Percentiles rank a stretch among this genome's conserved stretches.
Evolutionary conservation across 257 asterid species (phyloP).

Genomic region (Jasminum sambac): DNA sequence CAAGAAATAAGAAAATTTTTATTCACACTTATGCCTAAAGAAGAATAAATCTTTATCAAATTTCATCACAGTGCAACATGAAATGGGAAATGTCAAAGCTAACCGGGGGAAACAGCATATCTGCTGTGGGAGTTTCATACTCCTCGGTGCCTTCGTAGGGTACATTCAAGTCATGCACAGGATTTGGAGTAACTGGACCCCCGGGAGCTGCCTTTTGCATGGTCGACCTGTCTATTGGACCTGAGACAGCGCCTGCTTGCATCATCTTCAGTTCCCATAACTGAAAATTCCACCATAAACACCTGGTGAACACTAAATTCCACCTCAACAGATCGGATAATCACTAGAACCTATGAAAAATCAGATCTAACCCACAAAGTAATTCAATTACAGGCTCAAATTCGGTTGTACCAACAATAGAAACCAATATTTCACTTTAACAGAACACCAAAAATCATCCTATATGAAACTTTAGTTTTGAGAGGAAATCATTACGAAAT

Average conservation of each 20-base stretch:
- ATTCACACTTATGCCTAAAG: background rate
- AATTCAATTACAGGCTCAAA: slow-evolving; percentile 9
- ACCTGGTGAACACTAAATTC: slow-evolving; percentile 20
- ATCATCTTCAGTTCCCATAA: slow-evolving; percentile 93
- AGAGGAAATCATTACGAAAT: background rate
- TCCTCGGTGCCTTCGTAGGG: slow-evolving; percentile 96
- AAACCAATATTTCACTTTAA: background rate
- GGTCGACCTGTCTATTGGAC: slow-evolving; percentile 80
- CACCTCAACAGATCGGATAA: slow-evolving; percentile 29
- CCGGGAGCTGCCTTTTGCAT: slow-evolving; percentile 51
- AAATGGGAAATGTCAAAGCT: slow-evolving; percentile 29
- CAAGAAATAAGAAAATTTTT: background rate
- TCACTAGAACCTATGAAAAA: slow-evolving; percentile 21
- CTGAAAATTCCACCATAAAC: slow-evolving; percentile 39
- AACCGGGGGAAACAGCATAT: slow-evolving; percentile 92
- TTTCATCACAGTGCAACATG: background rate
- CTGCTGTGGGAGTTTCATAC: slow-evolving; percentile 96
- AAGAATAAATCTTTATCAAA: slow-evolving; percentile 15
- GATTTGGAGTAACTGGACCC: slow-evolving; percentile 54
- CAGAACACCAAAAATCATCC: background rate
- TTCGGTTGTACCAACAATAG: slow-evolving; percentile 11
- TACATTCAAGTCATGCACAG: slow-evolving; percentile 91
- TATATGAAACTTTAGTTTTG: background rate
- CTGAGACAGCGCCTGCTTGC: slow-evolving; percentile 80
- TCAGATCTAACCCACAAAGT: background rate